These are phyloP conservation scores for Litchi chinensis DNA, from an alignment of 345 rosid genomes.

Conservation along the genomic window DNA sequence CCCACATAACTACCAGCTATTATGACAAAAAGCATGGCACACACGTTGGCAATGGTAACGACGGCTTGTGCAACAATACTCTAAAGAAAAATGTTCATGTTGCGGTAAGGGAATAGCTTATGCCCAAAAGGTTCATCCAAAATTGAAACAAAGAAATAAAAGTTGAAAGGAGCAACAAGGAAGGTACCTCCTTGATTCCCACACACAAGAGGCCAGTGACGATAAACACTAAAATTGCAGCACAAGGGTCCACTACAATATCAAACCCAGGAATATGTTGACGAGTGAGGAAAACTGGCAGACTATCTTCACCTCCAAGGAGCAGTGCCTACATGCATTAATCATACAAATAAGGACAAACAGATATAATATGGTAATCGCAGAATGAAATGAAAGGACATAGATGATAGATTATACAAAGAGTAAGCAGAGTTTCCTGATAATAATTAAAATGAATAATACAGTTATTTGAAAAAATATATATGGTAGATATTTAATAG, in stretches of 20 bases:
- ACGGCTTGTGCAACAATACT: constrained; percentile 84
- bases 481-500: background rate
- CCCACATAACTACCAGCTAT: constrained; percentile 87
- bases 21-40: constrained; percentile 83
- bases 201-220: constrained; percentile 91
- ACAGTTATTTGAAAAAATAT: background rate
- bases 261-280: constrained; percentile 84
- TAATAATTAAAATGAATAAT: background rate
- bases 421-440: background rate
- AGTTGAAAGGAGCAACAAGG: constrained; percentile 18
- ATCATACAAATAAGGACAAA: constrained; percentile 11
- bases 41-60: constrained; percentile 76
- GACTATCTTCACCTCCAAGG: constrained; percentile 80
- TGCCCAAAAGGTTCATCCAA: background rate
- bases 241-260: constrained; percentile 89
- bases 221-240: constrained; percentile 70
- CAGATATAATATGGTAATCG: background rate
- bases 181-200: constrained; percentile 93
- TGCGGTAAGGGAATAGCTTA: background rate
- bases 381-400: background rate
- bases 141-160: background rate
- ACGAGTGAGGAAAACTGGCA: constrained; percentile 77
- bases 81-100: constrained; percentile 43
- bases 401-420: background rate
- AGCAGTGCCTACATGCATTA: constrained; percentile 63